phyloP scores from a whole-genome alignment of 2,329 filamentous ascomycete species.

The Pyricularia pennisetigena region DNA sequence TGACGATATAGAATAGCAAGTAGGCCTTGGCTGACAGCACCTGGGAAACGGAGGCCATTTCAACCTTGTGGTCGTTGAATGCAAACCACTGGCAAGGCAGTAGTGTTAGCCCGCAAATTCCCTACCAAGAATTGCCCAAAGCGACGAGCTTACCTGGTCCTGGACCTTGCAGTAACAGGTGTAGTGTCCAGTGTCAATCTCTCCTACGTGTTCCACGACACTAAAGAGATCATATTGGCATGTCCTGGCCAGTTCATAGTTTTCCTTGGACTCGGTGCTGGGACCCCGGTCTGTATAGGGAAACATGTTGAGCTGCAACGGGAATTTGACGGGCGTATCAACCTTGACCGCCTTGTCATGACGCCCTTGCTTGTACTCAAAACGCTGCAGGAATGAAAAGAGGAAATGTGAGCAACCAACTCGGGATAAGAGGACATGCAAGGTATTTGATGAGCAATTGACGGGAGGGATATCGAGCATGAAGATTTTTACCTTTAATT shows the following conservation, averaged over 20 bases:
- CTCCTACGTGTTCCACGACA: conserved; percentile 87
- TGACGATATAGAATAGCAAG: conserved; percentile 75
- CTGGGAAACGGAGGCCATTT: conserved; percentile 71
- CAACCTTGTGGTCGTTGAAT: conserved; percentile 92
- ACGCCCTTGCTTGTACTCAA: conserved; percentile 63
- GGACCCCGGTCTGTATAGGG: conserved; percentile 70
- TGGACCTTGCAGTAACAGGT: conserved; percentile 80
- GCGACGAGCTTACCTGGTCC: conserved; percentile 44
- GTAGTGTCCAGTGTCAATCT: conserved; percentile 88
- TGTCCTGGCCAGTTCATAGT: conserved; percentile 47
- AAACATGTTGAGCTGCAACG: conserved; percentile 77
- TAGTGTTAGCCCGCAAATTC: not conserved
- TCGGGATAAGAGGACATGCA: not conserved
- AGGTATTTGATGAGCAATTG: not conserved
- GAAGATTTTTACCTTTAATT: conserved; percentile 86
- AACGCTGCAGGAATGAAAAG: conserved; percentile 32
- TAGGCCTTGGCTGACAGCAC: conserved; percentile 83
- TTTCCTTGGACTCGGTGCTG: conserved; percentile 36
- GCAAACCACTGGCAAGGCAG: conserved; percentile 64
- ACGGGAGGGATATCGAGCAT: no score
- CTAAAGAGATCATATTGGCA: conserved; percentile 81
- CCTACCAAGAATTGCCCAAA: not conserved
- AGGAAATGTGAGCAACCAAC: conserved; percentile 1
- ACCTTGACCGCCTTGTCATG: conserved; percentile 75
- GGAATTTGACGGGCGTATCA: conserved; percentile 77